Percentiles rank a stretch among this genome's conserved stretches.
Evolutionary conservation across 73 alveolate genomes (phyloP).

Genomic region (Paraurostyla sp.): DNA sequence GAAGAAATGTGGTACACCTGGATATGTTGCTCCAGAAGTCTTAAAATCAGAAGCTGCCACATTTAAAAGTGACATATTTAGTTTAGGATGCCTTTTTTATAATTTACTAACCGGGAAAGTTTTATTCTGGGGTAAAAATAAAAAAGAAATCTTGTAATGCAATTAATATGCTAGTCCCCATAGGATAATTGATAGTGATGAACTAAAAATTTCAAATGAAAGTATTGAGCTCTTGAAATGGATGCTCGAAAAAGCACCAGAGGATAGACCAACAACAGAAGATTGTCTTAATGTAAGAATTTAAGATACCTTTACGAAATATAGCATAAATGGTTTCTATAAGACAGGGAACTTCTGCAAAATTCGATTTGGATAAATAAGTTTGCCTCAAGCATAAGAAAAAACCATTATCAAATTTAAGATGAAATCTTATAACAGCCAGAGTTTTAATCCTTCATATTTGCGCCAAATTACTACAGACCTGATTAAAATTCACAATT

Average conservation of each 20-base stretch:
- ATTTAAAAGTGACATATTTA: slow-evolving; percentile 12
- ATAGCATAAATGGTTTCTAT: slow-evolving; percentile 43
- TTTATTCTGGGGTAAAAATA: slow-evolving; percentile 18
- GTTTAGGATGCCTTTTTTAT: slow-evolving; percentile 39
- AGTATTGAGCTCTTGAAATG: slow-evolving; percentile 16
- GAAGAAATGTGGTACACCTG: slow-evolving; percentile 95
- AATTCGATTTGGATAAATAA: slow-evolving; percentile 27
- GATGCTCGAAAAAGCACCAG: slow-evolving; percentile 10
- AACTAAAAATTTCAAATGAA: not conserved
- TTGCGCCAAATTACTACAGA: slow-evolving; percentile 28
- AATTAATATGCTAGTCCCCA: not conserved
- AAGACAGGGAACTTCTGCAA: slow-evolving; percentile 44
- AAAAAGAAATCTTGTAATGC: not conserved
- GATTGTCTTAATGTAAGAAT: slow-evolving; percentile 24
- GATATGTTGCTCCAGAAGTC: slow-evolving; percentile 98
- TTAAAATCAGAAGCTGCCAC: slow-evolving; percentile 80
- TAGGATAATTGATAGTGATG: not conserved
- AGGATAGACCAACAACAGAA: slow-evolving; percentile 47
- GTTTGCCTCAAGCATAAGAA: not conserved
- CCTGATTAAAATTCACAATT: slow-evolving; percentile 1
- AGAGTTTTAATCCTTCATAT: slow-evolving; percentile 9
- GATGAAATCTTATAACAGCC: not conserved
- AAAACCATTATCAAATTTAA: not conserved
- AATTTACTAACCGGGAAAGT: slow-evolving; percentile 6
- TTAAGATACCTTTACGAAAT: not conserved